Evolutionary conservation across 164 flowering plant species (phyloP), one percentile per base, ranked within the genome.

Genomic region (Umbellularia californica): DNA sequence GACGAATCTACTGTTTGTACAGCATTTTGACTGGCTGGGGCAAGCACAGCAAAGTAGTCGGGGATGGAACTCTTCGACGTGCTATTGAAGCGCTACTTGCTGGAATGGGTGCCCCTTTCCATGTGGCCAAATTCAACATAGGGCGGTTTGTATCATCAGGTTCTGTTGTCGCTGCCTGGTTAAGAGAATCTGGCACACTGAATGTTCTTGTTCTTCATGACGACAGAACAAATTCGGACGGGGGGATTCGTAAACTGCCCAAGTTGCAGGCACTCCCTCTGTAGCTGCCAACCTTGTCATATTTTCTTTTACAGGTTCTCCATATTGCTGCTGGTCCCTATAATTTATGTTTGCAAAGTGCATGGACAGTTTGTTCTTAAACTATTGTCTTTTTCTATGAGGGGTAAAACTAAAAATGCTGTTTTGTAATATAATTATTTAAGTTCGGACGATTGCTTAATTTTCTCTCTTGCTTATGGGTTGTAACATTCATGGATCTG

Each of bases 1-100:
- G 60, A 55, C 25, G 19, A 73, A 72, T 30, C 71, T 67, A 65
- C 50, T 62, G 68, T 73, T n/a, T 41, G 72, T 78, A 69, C 92
- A 94, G 98, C 86, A 92, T 94, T 74, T 80, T 95, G 84, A 95
- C 99, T 5, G 99, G 99, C 10, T 95, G 99, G 99, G 99, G 99
- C 47, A 95, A 93, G 74, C 99, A 95, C 82, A 95, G 99, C 84
- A 95, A 95, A 78, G 93, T 95, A 22, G 89, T 88, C 13, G 99
- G 99, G 23, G 97, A 92, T 72, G 88, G 98, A 30, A 79, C 98
- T 5, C 85, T 95, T 51, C 85, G 91, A 70, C 89, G 88, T 65
- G 88, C 90, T 19, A 69, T 95, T 28, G 97, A 90, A 80, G 92
- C 90, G 11, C 97, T 93, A 19, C 90, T 95, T 1, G 63, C 58